Conservation (phyloP, 2,329 filamentous ascomycete genomes). For the Chaetomiaceae sp. region DNA sequence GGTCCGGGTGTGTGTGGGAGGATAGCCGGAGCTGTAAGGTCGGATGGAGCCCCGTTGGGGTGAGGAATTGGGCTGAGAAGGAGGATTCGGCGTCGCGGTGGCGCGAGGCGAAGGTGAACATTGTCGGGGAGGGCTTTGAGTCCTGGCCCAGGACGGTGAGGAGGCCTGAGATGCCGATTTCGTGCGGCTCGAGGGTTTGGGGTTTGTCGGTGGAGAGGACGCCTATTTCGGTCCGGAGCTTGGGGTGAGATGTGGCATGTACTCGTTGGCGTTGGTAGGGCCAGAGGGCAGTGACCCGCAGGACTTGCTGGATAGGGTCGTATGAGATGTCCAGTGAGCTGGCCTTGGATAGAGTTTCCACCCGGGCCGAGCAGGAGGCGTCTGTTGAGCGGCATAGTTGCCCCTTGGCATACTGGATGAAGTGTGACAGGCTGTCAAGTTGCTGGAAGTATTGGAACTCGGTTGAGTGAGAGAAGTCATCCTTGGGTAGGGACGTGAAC, state of each 20-base stretch:
- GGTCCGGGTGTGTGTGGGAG: constrained; percentile 41
- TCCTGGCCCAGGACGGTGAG: constrained; percentile 75
- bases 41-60: constrained; percentile 79
- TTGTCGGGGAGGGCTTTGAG: constrained; percentile 64
- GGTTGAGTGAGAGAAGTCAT: constrained; percentile 57
- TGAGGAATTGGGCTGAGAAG: constrained; percentile 62
- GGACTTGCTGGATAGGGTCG: constrained; percentile 59
- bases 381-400: constrained; percentile 48
- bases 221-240: constrained; percentile 71
- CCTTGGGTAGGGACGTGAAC: constrained; percentile 55
- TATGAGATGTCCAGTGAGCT: constrained; percentile 73
- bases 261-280: constrained; percentile 41
- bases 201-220: constrained; percentile 65
- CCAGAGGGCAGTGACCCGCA: constrained; percentile 65
- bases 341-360: constrained; percentile 46
- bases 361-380: constrained; percentile 45
- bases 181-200: constrained; percentile 58
- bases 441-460: constrained; percentile 67
- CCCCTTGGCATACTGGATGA: constrained; percentile 51
- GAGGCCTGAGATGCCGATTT: constrained; percentile 73
- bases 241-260: constrained; percentile 36
- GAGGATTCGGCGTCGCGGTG: constrained; percentile 57
- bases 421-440: constrained; percentile 51
- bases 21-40: constrained; percentile 66
- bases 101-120: constrained; percentile 80